Base-by-base conservation (phyloP, 1,139 yeast species). In the Diutina neorugosa region DNA sequence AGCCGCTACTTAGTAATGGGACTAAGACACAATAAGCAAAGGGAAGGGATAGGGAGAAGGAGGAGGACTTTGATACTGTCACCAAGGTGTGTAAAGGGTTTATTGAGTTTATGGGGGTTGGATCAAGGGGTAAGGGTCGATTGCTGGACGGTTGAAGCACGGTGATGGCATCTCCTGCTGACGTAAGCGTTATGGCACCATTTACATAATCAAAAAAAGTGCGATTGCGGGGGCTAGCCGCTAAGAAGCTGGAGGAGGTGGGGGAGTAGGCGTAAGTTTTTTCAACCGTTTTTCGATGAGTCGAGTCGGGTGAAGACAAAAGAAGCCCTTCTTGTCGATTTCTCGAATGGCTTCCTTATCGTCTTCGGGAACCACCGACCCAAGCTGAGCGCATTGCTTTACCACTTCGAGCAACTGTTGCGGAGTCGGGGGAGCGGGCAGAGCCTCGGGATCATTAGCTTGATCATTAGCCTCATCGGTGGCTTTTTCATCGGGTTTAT, bases 261-360 rank as follows among this genome's bases (percentile, higher is more conserved):
- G 44, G n/a, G 51, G 19, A 31, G 44, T 25, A 9, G 43, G 47
- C 21, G 43, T 50, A 31, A 64, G 54, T 42, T 72, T 71, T 31
- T 56, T 66, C 63, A 69, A 69, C 51, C 57, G 58, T 61, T 77
- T 73, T 58, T 76, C 76, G 40, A 82, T 63, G 27, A 79, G 62
- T 56, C 76, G 68, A 51, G 67, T 67, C 9, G 93, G 93, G 58
- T 82, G 81, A 51, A 81, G 66, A 48, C 84, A 78, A 59, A 77
- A 82, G 58, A 80, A 82, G 37, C 84, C 76, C 62, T 82, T 84
- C 51, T 78, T 79, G 55, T 83, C 88, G 23, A 84, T 81, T 19
- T 65, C 66, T 47, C 76, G 80, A 18, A 87, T 84, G 54, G 80
- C 84, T 54, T 84, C 87, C 52, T 78, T 71, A 7, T 81, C 66